Percentiles rank a stretch among this genome's conserved stretches.
phyloP scores from a whole-genome alignment of 495 filamentous ascomycete genomes.

The Penicillium paxilli region DNA sequence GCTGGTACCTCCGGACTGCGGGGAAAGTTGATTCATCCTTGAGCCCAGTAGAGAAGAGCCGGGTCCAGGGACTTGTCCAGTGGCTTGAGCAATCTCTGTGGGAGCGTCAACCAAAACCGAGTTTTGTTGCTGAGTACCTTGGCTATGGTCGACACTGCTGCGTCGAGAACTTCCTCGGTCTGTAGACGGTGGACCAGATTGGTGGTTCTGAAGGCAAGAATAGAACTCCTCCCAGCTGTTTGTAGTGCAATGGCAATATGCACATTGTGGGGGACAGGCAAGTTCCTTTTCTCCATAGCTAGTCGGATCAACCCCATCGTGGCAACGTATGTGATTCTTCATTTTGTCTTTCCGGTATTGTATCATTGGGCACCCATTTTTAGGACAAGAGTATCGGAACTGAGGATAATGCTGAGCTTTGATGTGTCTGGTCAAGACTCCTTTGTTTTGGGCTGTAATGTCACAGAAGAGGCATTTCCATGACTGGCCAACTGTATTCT shows the following conservation, averaged over 20 bases:
- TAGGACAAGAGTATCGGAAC: neutral
- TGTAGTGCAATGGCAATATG: neutral
- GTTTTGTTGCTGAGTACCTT: neutral
- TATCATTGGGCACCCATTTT: neutral
- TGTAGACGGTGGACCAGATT: neutral
- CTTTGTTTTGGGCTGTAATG: neutral
- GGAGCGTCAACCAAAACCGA: too few relatives aligned
- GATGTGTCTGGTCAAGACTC: neutral
- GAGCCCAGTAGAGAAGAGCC: too few relatives aligned
- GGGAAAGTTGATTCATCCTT: too few relatives aligned
- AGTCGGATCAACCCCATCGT: neutral
- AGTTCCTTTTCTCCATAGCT: neutral
- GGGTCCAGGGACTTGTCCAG: neutral
- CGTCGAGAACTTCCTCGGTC: neutral
- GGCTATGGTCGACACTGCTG: neutral
- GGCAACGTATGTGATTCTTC: neutral
- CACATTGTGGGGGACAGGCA: neutral
- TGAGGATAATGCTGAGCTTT: neutral
- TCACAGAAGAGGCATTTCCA: neutral
- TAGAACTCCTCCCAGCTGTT: neutral
- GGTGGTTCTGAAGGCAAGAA: neutral
- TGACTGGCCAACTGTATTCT: too few relatives aligned
- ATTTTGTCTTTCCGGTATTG: conserved; percentile 3
- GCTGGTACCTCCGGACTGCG: too few relatives aligned
- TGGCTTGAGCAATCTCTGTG: too few relatives aligned